A percentile compares a stretch with the other conserved stretches of the same genome.
Conservation (phyloP, 2,329 filamentous ascomycete genomes). For the Emergomyces orientalis region DNA sequence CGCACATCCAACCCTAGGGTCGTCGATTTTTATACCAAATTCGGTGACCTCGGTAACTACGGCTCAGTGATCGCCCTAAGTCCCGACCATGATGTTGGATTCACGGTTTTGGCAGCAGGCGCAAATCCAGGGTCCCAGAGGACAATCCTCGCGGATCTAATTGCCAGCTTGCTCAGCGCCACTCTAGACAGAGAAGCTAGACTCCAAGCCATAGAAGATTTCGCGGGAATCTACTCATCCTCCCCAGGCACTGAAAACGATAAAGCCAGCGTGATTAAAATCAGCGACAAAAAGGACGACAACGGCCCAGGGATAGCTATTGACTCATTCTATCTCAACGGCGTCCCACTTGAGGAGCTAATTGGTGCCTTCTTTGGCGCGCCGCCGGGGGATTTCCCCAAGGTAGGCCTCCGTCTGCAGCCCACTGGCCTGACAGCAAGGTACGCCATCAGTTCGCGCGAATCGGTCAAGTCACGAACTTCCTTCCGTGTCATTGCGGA, state of each 20-base stretch:
- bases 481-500: conserved; percentile 14
- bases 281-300: conserved; percentile 17
- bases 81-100: conserved; percentile 30
- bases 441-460: background rate
- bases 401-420: background rate
- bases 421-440: background rate
- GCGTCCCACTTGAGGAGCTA: background rate
- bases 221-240: conserved; percentile 21
- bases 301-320: conserved; percentile 10
- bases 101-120: conserved; percentile 26
- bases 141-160: conserved; percentile 23
- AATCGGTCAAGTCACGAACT: background rate
- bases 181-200: conserved; percentile 22
- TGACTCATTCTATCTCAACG: conserved; percentile 2
- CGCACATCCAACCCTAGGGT: conserved; percentile 18
- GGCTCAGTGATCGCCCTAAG: conserved; percentile 26
- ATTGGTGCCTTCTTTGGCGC: background rate
- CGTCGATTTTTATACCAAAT: conserved; percentile 31
- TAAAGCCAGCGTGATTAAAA: conserved; percentile 12
- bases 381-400: background rate
- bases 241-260: conserved; percentile 11
- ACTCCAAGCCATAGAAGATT: conserved; percentile 19
- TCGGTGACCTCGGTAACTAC: conserved; percentile 27
- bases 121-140: conserved; percentile 9
- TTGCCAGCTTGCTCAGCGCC: conserved; percentile 21